phyloP scores from a whole-genome alignment of 2,329 filamentous ascomycete genomes.

The Zymoseptoria ardabiliae region DNA sequence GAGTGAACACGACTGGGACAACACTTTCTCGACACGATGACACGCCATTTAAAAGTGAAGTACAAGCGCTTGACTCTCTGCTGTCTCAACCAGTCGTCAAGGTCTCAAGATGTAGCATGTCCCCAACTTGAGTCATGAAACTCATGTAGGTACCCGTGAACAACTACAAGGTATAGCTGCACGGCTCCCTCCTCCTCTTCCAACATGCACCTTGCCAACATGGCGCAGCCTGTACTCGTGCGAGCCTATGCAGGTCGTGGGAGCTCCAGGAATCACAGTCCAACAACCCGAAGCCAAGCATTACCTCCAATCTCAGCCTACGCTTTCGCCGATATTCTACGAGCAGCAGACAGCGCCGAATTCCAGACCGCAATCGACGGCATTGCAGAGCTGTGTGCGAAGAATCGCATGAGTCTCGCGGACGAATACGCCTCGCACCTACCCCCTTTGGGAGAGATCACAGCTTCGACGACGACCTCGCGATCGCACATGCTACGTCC shows the following conservation, averaged over 20 bases:
- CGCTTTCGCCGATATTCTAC: slow-evolving; percentile 28
- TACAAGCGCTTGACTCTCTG: not conserved
- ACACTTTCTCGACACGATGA: not conserved
- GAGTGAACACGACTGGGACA: not conserved
- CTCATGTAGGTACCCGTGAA: not conserved
- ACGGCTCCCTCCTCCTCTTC: not conserved
- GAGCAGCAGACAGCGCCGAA: slow-evolving; percentile 39
- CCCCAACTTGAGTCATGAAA: not conserved
- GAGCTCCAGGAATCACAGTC: slow-evolving; percentile 7
- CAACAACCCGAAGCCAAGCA: slow-evolving; percentile 8
- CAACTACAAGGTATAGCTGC: not conserved
- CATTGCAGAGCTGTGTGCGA: slow-evolving; percentile 56
- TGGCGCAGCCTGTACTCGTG: slow-evolving; percentile 40
- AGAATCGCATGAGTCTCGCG: slow-evolving; percentile 53
- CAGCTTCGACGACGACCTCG: slow-evolving; percentile 16
- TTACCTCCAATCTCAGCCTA: slow-evolving; percentile 28
- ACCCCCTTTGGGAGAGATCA: slow-evolving; percentile 53
- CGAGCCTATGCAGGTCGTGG: slow-evolving; percentile 19
- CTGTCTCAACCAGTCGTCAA: not conserved
- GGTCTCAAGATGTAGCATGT: not conserved
- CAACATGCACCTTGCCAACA: slow-evolving; percentile 16
- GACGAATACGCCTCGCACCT: slow-evolving; percentile 57
- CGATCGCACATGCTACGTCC: slow-evolving; percentile 17
- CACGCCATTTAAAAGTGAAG: not conserved
- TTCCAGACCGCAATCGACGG: slow-evolving; percentile 52